Conservation (phyloP, 2,329 filamentous ascomycete genomes). For the Cadophora gregata region DNA sequence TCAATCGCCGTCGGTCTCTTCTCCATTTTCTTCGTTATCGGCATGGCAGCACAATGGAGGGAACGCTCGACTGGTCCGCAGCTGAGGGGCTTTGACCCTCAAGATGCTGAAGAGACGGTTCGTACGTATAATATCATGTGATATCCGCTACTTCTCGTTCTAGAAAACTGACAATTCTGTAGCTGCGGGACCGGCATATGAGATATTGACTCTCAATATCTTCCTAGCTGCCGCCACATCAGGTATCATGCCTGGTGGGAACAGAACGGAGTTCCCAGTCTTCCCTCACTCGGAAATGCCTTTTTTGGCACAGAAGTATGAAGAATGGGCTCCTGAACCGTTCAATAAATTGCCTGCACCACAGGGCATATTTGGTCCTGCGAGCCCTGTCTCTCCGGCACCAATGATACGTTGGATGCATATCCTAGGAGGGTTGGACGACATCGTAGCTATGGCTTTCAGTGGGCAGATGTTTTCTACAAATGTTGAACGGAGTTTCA, state of each 20-base stretch:
- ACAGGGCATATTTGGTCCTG: slow-evolving; percentile 20
- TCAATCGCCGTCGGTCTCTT: background rate
- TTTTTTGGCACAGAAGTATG: slow-evolving; percentile 26
- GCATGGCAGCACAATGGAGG: slow-evolving; percentile 14
- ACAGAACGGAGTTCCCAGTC: slow-evolving; percentile 26
- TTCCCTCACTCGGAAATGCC: slow-evolving; percentile 29
- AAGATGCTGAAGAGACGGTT: slow-evolving; percentile 30
- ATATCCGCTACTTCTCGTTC: background rate
- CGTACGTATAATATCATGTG: slow-evolving; percentile 22
- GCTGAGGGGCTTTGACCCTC: slow-evolving; percentile 10
- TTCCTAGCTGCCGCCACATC: slow-evolving; percentile 31
- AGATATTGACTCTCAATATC: slow-evolving; percentile 25
- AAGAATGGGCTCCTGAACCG: slow-evolving; percentile 35
- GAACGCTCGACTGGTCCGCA: background rate
- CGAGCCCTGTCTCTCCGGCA: slow-evolving; percentile 25
- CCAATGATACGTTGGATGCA: slow-evolving; percentile 29
- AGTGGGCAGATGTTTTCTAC: background rate
- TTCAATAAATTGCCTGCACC: slow-evolving; percentile 30
- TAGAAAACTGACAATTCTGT: background rate
- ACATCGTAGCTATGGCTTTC: slow-evolving; percentile 22
- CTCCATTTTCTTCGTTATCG: slow-evolving; percentile 12
- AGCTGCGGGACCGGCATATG: slow-evolving; percentile 25
- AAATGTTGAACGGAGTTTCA: slow-evolving; percentile 31
- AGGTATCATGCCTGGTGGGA: slow-evolving; percentile 30
- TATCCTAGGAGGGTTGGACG: slow-evolving; percentile 29